Conservation (phyloP, 495 filamentous ascomycete species). For the Hypoxylon cercidicola region DNA sequence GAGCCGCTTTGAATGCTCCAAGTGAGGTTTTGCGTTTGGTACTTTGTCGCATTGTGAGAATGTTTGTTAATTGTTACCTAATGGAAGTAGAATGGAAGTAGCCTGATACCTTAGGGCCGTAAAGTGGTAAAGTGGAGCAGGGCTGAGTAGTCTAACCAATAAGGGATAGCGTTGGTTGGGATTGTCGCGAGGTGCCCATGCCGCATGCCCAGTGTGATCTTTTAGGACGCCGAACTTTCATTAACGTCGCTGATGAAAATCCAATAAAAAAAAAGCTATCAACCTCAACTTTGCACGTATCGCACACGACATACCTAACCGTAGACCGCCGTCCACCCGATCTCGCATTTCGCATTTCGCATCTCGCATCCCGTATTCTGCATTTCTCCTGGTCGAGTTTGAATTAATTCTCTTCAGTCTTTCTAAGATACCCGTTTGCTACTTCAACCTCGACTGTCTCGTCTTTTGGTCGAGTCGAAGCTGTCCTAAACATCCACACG, state of each 20-base stretch:
- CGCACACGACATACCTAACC: constrained; percentile 1
- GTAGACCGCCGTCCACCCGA: constrained; percentile 14
- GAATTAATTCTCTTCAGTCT: constrained; percentile 28
- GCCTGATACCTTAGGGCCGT: constrained; percentile 12
- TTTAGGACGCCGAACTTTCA: constrained; percentile 36
- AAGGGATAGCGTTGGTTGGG: constrained; percentile 12
- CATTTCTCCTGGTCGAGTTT: constrained; percentile 9
- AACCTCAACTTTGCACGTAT: constrained; percentile 5
- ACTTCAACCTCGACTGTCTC: too few relatives aligned
- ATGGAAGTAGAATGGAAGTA: constrained; percentile 1
- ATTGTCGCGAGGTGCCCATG: constrained; percentile 40
- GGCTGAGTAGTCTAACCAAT: constrained; percentile 35
- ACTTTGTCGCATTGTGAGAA: background rate
- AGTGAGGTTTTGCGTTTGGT: constrained; percentile 2
- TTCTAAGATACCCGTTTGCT: constrained; percentile 35
- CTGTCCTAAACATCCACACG: background rate
- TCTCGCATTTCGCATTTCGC: constrained; percentile 5
- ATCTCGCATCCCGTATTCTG: background rate
- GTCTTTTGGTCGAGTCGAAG: too few relatives aligned
- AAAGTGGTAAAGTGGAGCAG: constrained; percentile 19
- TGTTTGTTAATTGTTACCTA: too few relatives aligned
- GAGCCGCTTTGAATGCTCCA: too few relatives aligned
- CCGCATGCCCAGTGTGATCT: constrained; percentile 30
- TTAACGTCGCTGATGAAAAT: constrained; percentile 34
- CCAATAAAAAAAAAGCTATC: constrained; percentile 24